These are phyloP conservation scores for Termitomyces sp. DNA, from an alignment of 768 basidiomycete genomes.

Conservation along the genomic window DNA sequence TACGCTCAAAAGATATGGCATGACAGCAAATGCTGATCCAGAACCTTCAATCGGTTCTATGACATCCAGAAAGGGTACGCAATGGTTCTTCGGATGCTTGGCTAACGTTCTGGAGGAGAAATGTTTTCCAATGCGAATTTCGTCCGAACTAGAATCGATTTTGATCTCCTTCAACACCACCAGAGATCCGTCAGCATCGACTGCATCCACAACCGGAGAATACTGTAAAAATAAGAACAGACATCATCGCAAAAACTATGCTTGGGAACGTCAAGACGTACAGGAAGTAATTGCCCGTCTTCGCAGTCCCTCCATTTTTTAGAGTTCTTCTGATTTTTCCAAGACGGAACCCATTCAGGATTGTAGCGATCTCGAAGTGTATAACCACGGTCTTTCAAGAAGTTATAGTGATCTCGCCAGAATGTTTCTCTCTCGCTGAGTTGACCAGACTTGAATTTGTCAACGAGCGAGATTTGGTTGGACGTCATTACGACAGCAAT, in stretches of 20 bases:
- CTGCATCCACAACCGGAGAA: not conserved
- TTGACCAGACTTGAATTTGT: not conserved
- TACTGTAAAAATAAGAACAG: not conserved
- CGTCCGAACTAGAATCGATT: not conserved
- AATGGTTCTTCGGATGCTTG: conserved; percentile 1
- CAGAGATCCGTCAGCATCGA: not conserved
- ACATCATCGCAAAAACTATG: not conserved
- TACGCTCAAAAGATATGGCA: not conserved
- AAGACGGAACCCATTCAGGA: conserved; percentile 1
- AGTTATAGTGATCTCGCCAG: not conserved
- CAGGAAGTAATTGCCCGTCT: not conserved
- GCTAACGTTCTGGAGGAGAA: not conserved
- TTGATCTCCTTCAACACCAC: not conserved
- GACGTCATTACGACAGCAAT: not conserved
- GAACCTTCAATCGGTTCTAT: not conserved
- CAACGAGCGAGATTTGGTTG: not conserved
- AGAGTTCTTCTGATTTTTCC: not conserved
- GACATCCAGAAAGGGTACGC: not conserved
- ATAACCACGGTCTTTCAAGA: not conserved
- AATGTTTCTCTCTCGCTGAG: not conserved
- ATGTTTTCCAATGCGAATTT: not conserved
- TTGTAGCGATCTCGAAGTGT: not conserved
- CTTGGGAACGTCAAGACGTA: not conserved
- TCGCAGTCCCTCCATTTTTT: not conserved
- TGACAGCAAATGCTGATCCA: not conserved